Base-by-base conservation (phyloP, 768 basidiomycete species). In the Suillus alpinus region DNA sequence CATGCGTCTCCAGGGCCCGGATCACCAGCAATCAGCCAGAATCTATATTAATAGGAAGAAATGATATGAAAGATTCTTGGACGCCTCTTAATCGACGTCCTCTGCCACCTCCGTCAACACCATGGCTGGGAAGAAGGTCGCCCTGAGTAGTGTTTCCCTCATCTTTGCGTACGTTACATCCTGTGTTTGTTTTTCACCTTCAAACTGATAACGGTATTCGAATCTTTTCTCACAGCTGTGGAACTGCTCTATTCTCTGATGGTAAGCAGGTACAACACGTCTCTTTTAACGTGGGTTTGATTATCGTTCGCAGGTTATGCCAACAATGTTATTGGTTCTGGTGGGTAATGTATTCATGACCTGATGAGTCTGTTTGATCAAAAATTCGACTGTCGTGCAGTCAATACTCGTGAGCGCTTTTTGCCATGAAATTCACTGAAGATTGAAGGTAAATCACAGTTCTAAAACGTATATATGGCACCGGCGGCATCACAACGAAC, bases 181-280 rank as follows among this genome's bases (percentile, higher is more conserved):
- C 13, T 44, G 18, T 47, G 41, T 10, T 32, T 32, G 2, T 1
- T 57, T 20, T 23, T 31, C 39, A 14, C 26, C 5, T 43, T 41
- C 44, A 44, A 52, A 56, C 36, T 61, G 23, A 62, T 59, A 20
- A 59, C 31, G 5, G 1, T 34, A 16, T 44, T 44, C 56, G 56
- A 57, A 39, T 6, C 13, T 16, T 18, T 18, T 29, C 37, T 26
- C 9, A 56, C 63, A 92, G 91, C 16, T 93, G 92, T 71, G 92
- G 92, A 69, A 94, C 92, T 3, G 92, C 92, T 46, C 78, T 94
- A 49, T 93, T 94, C 76, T 92, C 91, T 31, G 92, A 94, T 72
- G 92, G 91, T 89, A 74, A 31, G 65, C 40, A 12, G 6, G 10
- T 23, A 23, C 29, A 50, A 39, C n/a, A 23, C 39, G 39, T 7